Evolutionary conservation across 1,284 basidiomycete species (phyloP).

Genomic region (Pholiota adiposa): DNA sequence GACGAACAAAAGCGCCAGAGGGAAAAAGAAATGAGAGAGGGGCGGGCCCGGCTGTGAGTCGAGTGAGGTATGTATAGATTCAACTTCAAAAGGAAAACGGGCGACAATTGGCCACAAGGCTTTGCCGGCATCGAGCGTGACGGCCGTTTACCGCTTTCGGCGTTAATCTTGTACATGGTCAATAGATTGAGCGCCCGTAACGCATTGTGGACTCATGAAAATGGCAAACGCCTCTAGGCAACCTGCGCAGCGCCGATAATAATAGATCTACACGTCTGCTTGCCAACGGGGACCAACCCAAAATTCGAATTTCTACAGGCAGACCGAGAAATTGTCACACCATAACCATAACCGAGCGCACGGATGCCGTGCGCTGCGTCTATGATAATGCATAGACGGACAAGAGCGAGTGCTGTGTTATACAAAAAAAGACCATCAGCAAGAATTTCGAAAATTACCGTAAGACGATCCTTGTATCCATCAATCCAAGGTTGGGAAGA

Average conservation of each 20-base stretch:
- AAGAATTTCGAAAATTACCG: background rate
- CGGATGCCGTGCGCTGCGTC: too few relatives aligned
- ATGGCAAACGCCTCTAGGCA: background rate
- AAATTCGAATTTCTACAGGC: background rate
- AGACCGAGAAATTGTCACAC: background rate
- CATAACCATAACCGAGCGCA: background rate
- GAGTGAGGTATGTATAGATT: background rate
- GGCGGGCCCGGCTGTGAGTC: background rate
- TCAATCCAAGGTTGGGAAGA: background rate
- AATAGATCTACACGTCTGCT: background rate
- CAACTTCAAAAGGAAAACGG: background rate
- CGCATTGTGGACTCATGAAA: background rate
- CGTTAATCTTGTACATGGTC: background rate
- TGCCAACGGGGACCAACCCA: background rate
- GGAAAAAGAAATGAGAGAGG: background rate
- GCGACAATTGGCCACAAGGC: background rate
- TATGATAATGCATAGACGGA: too few relatives aligned
- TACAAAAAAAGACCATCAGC: background rate
- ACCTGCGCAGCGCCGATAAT: background rate
- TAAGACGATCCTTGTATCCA: background rate
- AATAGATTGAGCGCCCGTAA: background rate
- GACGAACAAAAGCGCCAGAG: background rate
- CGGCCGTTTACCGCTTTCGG: constrained; percentile 1
- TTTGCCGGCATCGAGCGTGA: background rate
- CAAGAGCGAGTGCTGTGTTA: background rate